Base-by-base conservation (phyloP, 345 rosid genomes). In the Camelina neglecta region DNA sequence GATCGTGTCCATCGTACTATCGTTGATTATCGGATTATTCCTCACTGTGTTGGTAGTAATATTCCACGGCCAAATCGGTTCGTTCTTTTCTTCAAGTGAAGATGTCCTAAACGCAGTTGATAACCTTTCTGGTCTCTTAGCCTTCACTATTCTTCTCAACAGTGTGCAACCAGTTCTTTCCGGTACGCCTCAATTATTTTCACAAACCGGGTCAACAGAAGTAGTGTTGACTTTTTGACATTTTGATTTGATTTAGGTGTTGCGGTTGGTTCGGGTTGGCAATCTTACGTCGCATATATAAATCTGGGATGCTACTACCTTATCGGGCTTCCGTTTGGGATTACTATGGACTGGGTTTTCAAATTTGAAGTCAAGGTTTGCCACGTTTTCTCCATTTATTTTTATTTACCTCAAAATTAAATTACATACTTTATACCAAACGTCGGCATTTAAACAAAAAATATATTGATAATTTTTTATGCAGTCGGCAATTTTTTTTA, bases 151-250 rank as follows among this genome's bases (percentile, higher is more conserved):
- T 68, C 80, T 91, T 68, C 92, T 93, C 85, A 91, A 91, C 59
- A 93, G 97, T 65, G 85, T 91, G 18, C 97, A 91, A 57, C 97
- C 96, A 8, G 69, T 93, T 76, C 90, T 91, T 56, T 93, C 96
- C 0, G 97, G 96, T 91, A 83, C 6, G 18, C 21, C 33, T 18
- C 7, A 9, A 9, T 10, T 11, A 26, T 26, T 3, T 39, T 24
- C 18, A 38, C 6, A 42, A 54, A 66, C 31, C 20, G 42, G 31
- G 20, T 67, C 68, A 66, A 60, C n/a, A 5, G 2, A 67, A 18
- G 21, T 41, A 26, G 33, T 51, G 39, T 2, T 59, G 29, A 53
- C 31, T 44, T 58, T 58, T 58, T 24, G 3, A 58, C 4, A 38
- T 75, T 49, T 18, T 8, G 29, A 26, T 45, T 69, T 36, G 39